Conservation (phyloP, 805 yeast genomes). For the Cyberlindnera maritima region DNA sequence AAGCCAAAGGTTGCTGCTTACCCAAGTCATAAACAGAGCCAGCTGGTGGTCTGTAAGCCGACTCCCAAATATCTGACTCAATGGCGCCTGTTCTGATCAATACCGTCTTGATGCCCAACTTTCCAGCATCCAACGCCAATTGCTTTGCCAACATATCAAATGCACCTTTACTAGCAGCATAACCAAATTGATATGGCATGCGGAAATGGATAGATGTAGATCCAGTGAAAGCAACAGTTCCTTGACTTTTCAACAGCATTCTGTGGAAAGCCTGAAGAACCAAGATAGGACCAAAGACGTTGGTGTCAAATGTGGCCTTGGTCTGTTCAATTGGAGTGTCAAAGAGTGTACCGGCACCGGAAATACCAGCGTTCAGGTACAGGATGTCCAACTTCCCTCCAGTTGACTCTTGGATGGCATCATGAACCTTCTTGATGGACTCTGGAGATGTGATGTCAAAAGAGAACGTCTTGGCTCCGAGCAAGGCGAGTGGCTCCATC, state of each 20-base stretch:
- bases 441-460: too few species aligned
- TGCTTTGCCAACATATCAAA: slow-evolving; percentile 26
- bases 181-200: not conserved
- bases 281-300: slow-evolving; percentile 37
- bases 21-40: too few species aligned
- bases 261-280: slow-evolving; percentile 33
- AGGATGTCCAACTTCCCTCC: too few species aligned
- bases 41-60: not conserved
- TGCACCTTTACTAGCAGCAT: not conserved
- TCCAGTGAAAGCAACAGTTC: slow-evolving; percentile 38
- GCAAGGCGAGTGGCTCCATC: not conserved
- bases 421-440: too few species aligned
- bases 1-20: too few species aligned
- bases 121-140: slow-evolving; percentile 34
- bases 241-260: slow-evolving; percentile 33
- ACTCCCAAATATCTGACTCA: slow-evolving; percentile 30
- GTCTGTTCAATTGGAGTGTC: too few species aligned
- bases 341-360: too few species aligned
- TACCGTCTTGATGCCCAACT: slow-evolving; percentile 38
- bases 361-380: too few species aligned
- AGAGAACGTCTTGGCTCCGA: too few species aligned
- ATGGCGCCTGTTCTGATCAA: slow-evolving; percentile 40
- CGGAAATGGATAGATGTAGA: slow-evolving; percentile 20
- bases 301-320: slow-evolving; percentile 27
- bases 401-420: too few species aligned